Evolutionary conservation across 768 basidiomycete species (phyloP), one percentile per base, ranked within the genome.

Genomic region (Amanita muscaria): DNA sequence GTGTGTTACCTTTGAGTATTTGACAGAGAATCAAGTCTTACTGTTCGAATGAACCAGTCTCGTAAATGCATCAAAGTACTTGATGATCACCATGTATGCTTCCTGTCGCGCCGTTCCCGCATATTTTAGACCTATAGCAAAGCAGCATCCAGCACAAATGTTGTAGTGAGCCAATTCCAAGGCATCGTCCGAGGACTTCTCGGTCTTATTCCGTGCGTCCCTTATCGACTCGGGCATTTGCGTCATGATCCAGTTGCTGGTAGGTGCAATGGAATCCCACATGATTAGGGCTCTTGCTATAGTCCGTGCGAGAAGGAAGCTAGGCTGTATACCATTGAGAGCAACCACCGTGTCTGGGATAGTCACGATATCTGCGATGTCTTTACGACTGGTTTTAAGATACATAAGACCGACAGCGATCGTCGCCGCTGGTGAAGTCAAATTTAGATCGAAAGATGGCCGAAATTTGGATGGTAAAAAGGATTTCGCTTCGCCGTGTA

Each of bases 391-490:
- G 0, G 90, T 92, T 48, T 80, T 77, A 39, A 99, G 69, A 61
- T 90, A 98, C 90, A 96, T 96, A 18, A 99, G 61, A 1, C 87
- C 92, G 12, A 99, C 64, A 1, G 89, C 92, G 15, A 94, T 76
- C 2, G 90, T 80, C 2, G 94, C 92, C 3, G 91, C 88, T 0
- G 94, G 87, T 0, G 90, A 90, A 0, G 94, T 96, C 40, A 97
- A 70, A 52, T 87, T 91, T 57, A 88, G 71, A 61, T 97, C 91
- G 61, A 91, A 88, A 0, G 72, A 63, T 14, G 68, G 67, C 4
- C 64, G 57, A 2, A 47, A 52, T 34, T 61, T 63, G 48, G 59
- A 63, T 15, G 64, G 64, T 12, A 62, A 53, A 27, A 64, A 55
- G 8, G 67, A 59, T 37, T 71, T 70, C 5, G 72, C 65, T 55